Evolutionary conservation across 2,329 filamentous ascomycete genomes (phyloP).

Genomic region (Phoma sp.): DNA sequence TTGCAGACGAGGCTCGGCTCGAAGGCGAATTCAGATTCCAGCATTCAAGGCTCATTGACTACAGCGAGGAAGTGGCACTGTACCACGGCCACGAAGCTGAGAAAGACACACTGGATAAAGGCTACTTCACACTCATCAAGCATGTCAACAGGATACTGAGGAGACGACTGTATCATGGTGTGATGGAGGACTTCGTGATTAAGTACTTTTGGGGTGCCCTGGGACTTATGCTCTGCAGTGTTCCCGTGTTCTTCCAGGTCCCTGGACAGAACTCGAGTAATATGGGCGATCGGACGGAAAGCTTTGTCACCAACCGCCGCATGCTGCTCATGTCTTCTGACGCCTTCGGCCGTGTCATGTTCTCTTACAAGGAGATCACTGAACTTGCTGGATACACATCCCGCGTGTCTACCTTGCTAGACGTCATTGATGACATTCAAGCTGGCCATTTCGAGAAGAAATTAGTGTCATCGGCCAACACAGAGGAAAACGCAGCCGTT

Average conservation of each 20-base stretch:
- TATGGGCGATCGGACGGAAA: slow-evolving; percentile 73
- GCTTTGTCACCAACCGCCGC: slow-evolving; percentile 91
- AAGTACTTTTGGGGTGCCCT: slow-evolving; percentile 99
- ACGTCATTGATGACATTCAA: slow-evolving; percentile 94
- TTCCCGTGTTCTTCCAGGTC: slow-evolving; percentile 94
- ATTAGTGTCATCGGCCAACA: slow-evolving; percentile 86
- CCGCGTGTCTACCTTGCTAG: slow-evolving; percentile 84
- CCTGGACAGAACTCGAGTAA: slow-evolving; percentile 64
- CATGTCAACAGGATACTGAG: slow-evolving; percentile 96
- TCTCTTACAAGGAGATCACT: slow-evolving; percentile 77
- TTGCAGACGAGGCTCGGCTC: slow-evolving; percentile 90
- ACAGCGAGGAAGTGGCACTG: slow-evolving; percentile 91
- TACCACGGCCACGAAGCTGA: slow-evolving; percentile 92
- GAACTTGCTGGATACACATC: slow-evolving; percentile 96
- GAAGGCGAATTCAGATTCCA: slow-evolving; percentile 97
- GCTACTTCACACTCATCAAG: slow-evolving; percentile 98
- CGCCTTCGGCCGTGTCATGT: slow-evolving; percentile 55
- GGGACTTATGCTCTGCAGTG: slow-evolving; percentile 87
- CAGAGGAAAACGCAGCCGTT: slow-evolving; percentile 80
- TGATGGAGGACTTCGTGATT: slow-evolving; percentile 99
- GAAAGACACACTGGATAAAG: slow-evolving; percentile 95
- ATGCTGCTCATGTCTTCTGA: slow-evolving; percentile 94
- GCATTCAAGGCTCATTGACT: slow-evolving; percentile 92
- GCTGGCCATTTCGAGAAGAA: slow-evolving; percentile 95
- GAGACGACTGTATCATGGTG: slow-evolving; percentile 91